Evolutionary conservation across 371 early-diverging fungal genomes (phyloP).

Genomic region (Mortierella sp.): DNA sequence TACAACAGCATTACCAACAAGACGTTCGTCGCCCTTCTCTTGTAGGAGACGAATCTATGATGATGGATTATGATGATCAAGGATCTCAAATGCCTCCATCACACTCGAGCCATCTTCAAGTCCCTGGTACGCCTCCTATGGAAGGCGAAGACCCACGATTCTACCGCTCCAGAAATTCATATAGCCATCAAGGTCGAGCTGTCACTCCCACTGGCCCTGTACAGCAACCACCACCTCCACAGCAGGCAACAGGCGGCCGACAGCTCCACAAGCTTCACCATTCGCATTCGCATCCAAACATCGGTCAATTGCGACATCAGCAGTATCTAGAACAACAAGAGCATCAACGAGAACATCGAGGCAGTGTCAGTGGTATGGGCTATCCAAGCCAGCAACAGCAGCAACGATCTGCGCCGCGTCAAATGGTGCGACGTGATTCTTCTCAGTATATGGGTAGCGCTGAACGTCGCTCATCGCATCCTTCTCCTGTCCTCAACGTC

Average conservation of each 20-base stretch:
- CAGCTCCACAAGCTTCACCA: slow-evolving; percentile 36
- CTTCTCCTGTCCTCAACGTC: slow-evolving; percentile 16
- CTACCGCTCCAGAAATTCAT: slow-evolving; percentile 11
- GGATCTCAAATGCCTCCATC: background rate
- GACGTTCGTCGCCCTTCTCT: slow-evolving; percentile 18
- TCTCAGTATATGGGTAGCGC: slow-evolving; percentile 21
- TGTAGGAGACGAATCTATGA: slow-evolving; percentile 18
- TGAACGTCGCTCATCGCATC: slow-evolving; percentile 37
- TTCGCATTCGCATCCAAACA: slow-evolving; percentile 53
- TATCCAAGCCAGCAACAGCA: slow-evolving; percentile 24
- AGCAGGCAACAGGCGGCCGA: slow-evolving; percentile 7
- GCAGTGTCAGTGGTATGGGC: slow-evolving; percentile 13
- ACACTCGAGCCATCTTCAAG: slow-evolving; percentile 18
- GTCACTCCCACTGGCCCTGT: slow-evolving; percentile 18
- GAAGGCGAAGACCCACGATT: slow-evolving; percentile 22
- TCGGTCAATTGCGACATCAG: slow-evolving; percentile 46
- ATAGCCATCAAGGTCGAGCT: slow-evolving; percentile 4
- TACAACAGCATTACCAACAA: slow-evolving; percentile 26
- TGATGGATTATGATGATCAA: slow-evolving; percentile 31
- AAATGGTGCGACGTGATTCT: slow-evolving; percentile 22
- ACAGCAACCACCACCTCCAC: background rate
- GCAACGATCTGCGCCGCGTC: slow-evolving; percentile 16
- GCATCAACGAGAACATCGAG: slow-evolving; percentile 38
- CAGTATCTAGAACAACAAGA: slow-evolving; percentile 37
- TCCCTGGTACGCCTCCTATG: slow-evolving; percentile 26